A percentile compares a stretch with the other conserved stretches of the same genome.
phyloP scores from a whole-genome alignment of 148 eudicot species.

The Selenicereus undatus region DNA sequence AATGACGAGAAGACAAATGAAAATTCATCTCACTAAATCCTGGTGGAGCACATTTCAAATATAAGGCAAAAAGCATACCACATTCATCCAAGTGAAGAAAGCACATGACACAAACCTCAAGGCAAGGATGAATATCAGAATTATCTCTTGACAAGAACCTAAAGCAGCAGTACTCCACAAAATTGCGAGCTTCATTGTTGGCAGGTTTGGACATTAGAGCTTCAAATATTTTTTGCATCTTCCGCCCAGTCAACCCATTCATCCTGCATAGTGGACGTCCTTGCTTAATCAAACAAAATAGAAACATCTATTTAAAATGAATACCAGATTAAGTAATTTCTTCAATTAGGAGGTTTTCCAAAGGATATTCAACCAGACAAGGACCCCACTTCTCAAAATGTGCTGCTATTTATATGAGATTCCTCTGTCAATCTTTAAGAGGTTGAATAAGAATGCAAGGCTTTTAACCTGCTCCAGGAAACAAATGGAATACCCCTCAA shows the following conservation, averaged over 20 bases:
- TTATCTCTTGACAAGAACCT: conserved; percentile 80
- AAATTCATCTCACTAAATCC: background rate
- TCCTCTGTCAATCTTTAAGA: background rate
- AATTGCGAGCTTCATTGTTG: conserved; percentile 62
- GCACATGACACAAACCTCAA: conserved; percentile 51
- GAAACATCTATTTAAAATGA: conserved; percentile 1
- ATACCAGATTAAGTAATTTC: background rate
- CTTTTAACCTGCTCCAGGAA: background rate
- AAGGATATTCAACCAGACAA: background rate
- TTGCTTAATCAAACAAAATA: conserved; percentile 12
- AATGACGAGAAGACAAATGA: background rate
- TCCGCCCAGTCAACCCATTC: conserved; percentile 83
- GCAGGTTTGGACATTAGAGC: conserved; percentile 68
- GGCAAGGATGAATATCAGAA: conserved; percentile 76
- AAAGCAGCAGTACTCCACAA: conserved; percentile 91
- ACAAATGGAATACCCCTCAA: background rate
- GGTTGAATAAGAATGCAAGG: background rate
- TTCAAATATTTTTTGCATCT: conserved; percentile 79
- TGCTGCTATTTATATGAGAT: background rate
- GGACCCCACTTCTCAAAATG: background rate
- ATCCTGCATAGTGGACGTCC: conserved; percentile 52
- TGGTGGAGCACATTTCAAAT: background rate
- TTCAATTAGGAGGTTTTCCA: background rate
- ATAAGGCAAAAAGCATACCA: conserved; percentile 2
- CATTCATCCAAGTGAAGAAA: background rate